A percentile compares a stretch with the other conserved stretches of the same genome.
These are phyloP conservation scores for Apiospora saccharicola DNA, from an alignment of 2,329 filamentous ascomycete genomes.

Conservation along the genomic window DNA sequence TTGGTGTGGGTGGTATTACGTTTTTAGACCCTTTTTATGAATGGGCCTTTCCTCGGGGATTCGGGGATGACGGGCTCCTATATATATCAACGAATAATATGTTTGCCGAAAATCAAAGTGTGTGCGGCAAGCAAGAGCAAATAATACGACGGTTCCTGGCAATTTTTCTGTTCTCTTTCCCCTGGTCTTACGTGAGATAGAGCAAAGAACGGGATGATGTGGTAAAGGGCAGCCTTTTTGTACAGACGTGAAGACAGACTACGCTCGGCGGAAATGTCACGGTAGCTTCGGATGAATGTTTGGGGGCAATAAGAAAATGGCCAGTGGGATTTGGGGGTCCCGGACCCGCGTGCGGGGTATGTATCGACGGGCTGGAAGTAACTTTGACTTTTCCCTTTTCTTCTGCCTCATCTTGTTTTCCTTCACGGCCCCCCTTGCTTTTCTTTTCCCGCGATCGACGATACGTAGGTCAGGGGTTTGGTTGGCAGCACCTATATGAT, in stretches of 20 bases:
- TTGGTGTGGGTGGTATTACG: neutral
- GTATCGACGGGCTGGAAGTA: neutral
- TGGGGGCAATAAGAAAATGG: neutral
- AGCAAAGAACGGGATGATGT: too few species aligned
- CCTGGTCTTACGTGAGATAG: neutral
- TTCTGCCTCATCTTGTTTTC: neutral
- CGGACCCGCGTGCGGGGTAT: conserved; percentile 14
- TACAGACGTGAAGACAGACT: conserved; percentile 1
- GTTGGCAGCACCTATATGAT: neutral
- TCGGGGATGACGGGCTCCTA: neutral
- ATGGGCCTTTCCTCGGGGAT: neutral
- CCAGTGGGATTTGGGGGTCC: conserved; percentile 2
- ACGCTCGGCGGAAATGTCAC: conserved; percentile 8
- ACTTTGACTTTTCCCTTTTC: neutral
- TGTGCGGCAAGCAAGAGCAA: neutral
- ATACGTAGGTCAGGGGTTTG: neutral
- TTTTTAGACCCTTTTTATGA: neutral
- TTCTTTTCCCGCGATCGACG: conserved; percentile 11
- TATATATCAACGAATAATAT: conserved; percentile 1
- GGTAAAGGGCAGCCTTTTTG: neutral
- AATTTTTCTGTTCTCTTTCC: neutral
- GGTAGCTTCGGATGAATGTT: conserved; percentile 20
- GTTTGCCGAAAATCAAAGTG: neutral
- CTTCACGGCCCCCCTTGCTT: neutral
- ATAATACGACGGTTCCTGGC: neutral